A percentile compares a stretch with the other conserved stretches of the same genome.
Conservation (phyloP, 169 alveolate species). For the Babesia bovis region DNA sequence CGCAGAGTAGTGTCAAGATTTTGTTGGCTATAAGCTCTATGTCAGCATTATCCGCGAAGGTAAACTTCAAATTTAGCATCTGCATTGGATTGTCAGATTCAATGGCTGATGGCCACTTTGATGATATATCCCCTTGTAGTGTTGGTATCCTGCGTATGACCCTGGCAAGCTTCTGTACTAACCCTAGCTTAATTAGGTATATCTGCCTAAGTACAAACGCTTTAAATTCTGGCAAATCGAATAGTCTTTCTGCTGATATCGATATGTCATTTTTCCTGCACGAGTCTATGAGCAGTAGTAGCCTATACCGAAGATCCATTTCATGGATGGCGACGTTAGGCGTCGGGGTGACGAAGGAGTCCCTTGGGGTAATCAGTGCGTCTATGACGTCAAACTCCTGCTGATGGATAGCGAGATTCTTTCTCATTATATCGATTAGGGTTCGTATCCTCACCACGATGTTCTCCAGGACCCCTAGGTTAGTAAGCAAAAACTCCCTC, state of each 20-base stretch:
- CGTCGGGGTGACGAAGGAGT: conserved; percentile 32
- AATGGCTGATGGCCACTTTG: conserved; percentile 26
- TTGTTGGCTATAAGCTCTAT: conserved; percentile 22
- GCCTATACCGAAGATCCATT: conserved; percentile 61
- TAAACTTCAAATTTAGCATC: conserved; percentile 23
- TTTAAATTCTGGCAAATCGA: conserved; percentile 46
- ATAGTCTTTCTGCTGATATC: conserved; percentile 10
- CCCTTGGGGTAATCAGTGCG: conserved; percentile 38
- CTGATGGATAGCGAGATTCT: not conserved
- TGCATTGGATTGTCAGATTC: conserved; percentile 32
- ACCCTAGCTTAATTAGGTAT: conserved; percentile 26
- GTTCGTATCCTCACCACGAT: conserved; percentile 25
- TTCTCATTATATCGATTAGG: conserved; percentile 36
- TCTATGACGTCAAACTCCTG: conserved; percentile 34
- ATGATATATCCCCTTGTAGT: conserved; percentile 7
- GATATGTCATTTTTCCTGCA: conserved; percentile 42
- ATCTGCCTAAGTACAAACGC: conserved; percentile 48
- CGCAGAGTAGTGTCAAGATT: conserved; percentile 24
- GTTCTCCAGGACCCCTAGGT: conserved; percentile 62
- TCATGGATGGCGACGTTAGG: conserved; percentile 32
- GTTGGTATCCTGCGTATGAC: conserved; percentile 38
- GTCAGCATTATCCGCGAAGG: conserved; percentile 12
- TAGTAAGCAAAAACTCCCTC: conserved; percentile 40
- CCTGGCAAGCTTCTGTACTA: conserved; percentile 57
- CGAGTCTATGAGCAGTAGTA: conserved; percentile 51